Percentiles rank a stretch among this genome's conserved stretches.
Evolutionary conservation across 306 rosid species (phyloP).

Genomic region (Castanea sativa): DNA sequence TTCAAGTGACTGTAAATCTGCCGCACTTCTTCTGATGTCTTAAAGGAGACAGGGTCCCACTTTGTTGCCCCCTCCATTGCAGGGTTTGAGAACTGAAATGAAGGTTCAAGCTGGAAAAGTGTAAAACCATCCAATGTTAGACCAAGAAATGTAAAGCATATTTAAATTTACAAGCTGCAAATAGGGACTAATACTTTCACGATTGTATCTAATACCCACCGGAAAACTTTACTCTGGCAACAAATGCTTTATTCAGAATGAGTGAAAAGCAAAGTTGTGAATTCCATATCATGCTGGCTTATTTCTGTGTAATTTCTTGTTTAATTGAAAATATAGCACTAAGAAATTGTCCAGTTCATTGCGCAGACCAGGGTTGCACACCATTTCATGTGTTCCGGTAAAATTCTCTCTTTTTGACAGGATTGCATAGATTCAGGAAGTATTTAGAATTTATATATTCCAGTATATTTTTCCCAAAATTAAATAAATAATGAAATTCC

Average conservation of each 20-base stretch:
- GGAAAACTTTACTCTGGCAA: background rate
- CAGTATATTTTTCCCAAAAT: background rate
- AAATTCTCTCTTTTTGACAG: background rate
- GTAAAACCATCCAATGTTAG: background rate
- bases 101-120: slow-evolving; percentile 45
- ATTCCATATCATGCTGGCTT: background rate
- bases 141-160: background rate
- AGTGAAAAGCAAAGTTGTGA: background rate
- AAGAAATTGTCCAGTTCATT: background rate
- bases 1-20: slow-evolving; percentile 60
- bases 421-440: background rate
- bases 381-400: background rate
- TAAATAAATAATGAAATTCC: background rate
- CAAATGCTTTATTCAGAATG: background rate
- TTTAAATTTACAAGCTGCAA: background rate
- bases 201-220: background rate
- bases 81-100: slow-evolving; percentile 54
- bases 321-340: background rate
- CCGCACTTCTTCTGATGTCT: slow-evolving; percentile 53
- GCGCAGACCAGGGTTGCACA: background rate
- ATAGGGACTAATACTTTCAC: background rate
- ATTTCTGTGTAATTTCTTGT: background rate
- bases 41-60: slow-evolving; percentile 80
- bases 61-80: slow-evolving; percentile 91
- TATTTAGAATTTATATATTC: background rate